Percentiles rank a stretch among this genome's conserved stretches.
Conservation (phyloP, 495 filamentous ascomycete species). For the Penicillium paxilli region DNA sequence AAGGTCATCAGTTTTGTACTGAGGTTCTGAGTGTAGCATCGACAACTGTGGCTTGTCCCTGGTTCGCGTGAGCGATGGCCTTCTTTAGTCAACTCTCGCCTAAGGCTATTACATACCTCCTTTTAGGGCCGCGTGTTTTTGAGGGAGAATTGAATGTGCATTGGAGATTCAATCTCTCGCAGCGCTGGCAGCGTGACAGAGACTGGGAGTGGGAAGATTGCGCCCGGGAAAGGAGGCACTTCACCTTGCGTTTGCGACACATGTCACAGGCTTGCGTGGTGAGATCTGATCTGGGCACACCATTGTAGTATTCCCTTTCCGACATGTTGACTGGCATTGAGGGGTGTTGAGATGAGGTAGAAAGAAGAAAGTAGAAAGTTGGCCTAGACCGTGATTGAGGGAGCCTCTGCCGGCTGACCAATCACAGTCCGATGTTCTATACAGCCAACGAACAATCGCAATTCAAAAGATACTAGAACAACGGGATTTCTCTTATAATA, state of each 20-base stretch:
- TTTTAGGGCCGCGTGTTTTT: constrained; percentile 19
- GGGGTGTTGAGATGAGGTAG: too few species aligned
- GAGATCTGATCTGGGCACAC: not conserved
- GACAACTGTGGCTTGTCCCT: not conserved
- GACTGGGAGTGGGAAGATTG: not conserved
- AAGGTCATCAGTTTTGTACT: constrained; percentile 15
- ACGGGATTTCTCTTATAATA: too few species aligned
- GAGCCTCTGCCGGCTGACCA: not conserved
- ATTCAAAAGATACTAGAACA: too few species aligned
- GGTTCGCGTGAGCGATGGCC: not conserved
- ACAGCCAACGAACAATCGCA: not conserved
- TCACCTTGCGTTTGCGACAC: constrained; percentile 21
- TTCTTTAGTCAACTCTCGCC: not conserved
- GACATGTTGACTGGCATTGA: not conserved
- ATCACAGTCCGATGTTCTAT: not conserved
- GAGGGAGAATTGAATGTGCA: constrained; percentile 23
- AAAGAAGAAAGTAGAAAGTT: not conserved
- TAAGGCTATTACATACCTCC: constrained; percentile 8
- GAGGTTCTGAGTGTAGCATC: not conserved
- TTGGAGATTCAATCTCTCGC: constrained; percentile 14
- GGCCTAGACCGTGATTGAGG: not conserved
- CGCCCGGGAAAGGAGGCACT: constrained; percentile 8
- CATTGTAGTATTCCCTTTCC: not conserved
- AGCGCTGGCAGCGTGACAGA: constrained; percentile 9
- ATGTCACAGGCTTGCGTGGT: constrained; percentile 16